These are phyloP conservation scores for Paradendryphiella salina DNA, from an alignment of 2,329 filamentous ascomycete species.

Conservation along the genomic window DNA sequence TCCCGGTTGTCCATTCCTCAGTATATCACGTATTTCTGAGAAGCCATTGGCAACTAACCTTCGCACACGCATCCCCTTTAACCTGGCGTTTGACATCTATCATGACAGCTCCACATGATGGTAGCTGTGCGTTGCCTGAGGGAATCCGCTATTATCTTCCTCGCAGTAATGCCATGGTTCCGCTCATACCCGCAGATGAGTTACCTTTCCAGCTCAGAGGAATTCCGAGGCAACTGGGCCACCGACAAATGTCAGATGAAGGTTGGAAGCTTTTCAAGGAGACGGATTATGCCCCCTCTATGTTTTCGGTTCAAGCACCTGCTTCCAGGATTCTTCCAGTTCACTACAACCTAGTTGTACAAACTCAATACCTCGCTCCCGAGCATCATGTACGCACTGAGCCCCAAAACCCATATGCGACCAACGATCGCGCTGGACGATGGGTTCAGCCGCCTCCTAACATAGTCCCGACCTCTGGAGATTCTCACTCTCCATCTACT, in stretches of 20 bases:
- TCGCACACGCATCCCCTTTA: too few species aligned
- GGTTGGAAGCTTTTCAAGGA: constrained; percentile 33
- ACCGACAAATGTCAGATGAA: constrained; percentile 28
- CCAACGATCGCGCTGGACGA: neutral
- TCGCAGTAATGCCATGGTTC: constrained; percentile 43
- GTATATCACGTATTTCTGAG: neutral
- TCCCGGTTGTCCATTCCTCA: neutral
- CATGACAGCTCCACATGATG: constrained; percentile 11
- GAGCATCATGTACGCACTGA: constrained; percentile 21
- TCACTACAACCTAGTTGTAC: neutral
- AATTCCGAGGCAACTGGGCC: constrained; percentile 42
- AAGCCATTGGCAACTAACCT: too few species aligned
- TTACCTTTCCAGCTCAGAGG: constrained; percentile 48
- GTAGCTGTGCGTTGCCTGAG: constrained; percentile 11
- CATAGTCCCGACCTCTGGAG: neutral
- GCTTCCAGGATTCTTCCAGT: neutral
- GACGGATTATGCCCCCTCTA: constrained; percentile 12
- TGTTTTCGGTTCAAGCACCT: constrained; percentile 16
- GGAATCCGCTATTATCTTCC: constrained; percentile 46
- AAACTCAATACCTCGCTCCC: constrained; percentile 21
- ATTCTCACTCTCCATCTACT: neutral
- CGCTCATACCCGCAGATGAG: constrained; percentile 51
- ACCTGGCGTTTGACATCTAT: neutral
- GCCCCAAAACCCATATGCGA: neutral
- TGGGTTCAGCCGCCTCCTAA: neutral